Evolutionary conservation across 495 filamentous ascomycete species (phyloP).

Genomic region (Paragyromitra xinjiangensis): DNA sequence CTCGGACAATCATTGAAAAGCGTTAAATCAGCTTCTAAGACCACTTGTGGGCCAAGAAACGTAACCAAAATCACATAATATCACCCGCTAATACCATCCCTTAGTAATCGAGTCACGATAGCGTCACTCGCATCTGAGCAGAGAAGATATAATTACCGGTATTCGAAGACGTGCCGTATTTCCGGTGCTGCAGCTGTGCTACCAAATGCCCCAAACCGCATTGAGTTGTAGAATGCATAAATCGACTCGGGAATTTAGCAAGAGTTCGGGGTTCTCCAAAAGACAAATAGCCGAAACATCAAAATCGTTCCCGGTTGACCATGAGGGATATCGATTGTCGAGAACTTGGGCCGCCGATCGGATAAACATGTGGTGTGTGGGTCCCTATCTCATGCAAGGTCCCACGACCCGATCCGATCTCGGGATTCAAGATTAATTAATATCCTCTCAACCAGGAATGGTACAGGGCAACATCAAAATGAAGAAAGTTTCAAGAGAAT

Average conservation of each 20-base stretch:
- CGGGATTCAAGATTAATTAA: conserved; percentile 33
- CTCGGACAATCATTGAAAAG: background rate
- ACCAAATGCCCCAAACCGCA: background rate
- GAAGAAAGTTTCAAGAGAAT: conserved; percentile 38
- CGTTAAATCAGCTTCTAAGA: background rate
- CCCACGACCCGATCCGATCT: conserved; percentile 43
- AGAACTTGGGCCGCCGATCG: conserved; percentile 25
- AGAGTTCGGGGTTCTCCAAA: conserved; percentile 5
- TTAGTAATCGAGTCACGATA: background rate
- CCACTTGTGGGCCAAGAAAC: background rate
- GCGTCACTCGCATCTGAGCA: background rate
- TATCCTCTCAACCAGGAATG: conserved; percentile 27
- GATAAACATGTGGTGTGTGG: conserved; percentile 33
- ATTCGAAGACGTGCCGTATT: background rate
- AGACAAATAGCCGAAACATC: conserved; percentile 23
- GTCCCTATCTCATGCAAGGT: conserved; percentile 41
- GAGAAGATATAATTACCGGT: background rate
- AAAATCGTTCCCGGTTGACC: background rate
- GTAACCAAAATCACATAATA: background rate
- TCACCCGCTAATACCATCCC: background rate
- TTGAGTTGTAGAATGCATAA: background rate
- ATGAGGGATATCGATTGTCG: conserved; percentile 19
- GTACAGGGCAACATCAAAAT: conserved; percentile 10
- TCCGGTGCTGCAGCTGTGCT: background rate
- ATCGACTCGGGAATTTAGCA: background rate